A percentile compares a stretch with the other conserved stretches of the same genome.
phyloP scores from a whole-genome alignment of 2,329 filamentous ascomycete genomes.

The Dothidotthia symphoricarpi region DNA sequence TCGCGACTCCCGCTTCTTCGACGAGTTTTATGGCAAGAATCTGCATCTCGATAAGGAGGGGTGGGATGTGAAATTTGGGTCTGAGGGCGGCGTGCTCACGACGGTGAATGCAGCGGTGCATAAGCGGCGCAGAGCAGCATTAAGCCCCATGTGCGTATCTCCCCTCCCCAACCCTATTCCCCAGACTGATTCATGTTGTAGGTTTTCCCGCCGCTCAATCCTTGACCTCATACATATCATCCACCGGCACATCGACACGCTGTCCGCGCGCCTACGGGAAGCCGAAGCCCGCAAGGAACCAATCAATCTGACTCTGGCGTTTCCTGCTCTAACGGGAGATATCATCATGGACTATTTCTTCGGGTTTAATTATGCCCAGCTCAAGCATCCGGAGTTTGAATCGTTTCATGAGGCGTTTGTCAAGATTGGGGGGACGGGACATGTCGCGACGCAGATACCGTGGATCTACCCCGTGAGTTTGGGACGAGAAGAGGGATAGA shows the following conservation, averaged over 20 bases:
- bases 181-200: slow-evolving; percentile 3
- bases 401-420: slow-evolving; percentile 39
- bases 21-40: slow-evolving; percentile 35
- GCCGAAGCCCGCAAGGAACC: slow-evolving; percentile 33
- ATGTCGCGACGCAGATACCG: slow-evolving; percentile 37
- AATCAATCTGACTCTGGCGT: slow-evolving; percentile 33
- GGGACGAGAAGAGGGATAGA: background rate
- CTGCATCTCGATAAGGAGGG: slow-evolving; percentile 36
- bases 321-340: slow-evolving; percentile 47
- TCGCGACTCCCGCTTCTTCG: slow-evolving; percentile 42
- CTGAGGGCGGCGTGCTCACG: slow-evolving; percentile 26
- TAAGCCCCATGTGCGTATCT: slow-evolving; percentile 31
- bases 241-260: slow-evolving; percentile 35
- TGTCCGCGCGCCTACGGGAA: slow-evolving; percentile 30
- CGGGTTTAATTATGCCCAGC: slow-evolving; percentile 36
- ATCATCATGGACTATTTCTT: slow-evolving; percentile 49
- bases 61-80: slow-evolving; percentile 37
- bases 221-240: slow-evolving; percentile 39
- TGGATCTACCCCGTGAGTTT: slow-evolving; percentile 29
- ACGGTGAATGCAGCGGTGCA: slow-evolving; percentile 31
- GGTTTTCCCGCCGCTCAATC: slow-evolving; percentile 39
- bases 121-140: slow-evolving; percentile 32
- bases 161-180: background rate
- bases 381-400: slow-evolving; percentile 35
- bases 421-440: slow-evolving; percentile 31